Evolutionary conservation across 805 yeast genomes (phyloP), one percentile per base, ranked within the genome.

Genomic region (Teunomyces pallodes): DNA sequence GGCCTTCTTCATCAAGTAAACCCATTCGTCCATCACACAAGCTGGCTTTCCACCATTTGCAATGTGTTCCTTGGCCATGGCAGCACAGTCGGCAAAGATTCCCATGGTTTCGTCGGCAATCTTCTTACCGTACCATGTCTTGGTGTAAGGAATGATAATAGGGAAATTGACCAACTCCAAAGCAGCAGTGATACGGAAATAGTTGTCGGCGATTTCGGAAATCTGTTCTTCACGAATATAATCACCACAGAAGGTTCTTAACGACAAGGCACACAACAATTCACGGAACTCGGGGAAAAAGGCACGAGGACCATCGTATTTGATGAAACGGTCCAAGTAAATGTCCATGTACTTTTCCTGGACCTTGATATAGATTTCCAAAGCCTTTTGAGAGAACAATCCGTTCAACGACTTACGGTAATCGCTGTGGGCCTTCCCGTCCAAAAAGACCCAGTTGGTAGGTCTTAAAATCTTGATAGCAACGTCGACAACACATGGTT

Each of bases 401-500:
- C 96, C 96, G 65, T 94, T 92, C 64, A 94, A 75, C 10, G 94
- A 84, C 66, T 83, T 84, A 71, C 99, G 84, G 72, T 92, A 94
- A 69, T 94, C 99, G 49, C 84, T 82, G 61, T 94, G 99, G 30
- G 84, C 95, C 72, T 90, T 90, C 58, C 99, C 99, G 63, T 94
- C 99, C 61, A 90, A 72, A 67, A 94, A 94, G 32, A 94, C 99
- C 99, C 99, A 94, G 75, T 92, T 94, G 41, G 92, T 78, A 42
- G 98, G 97, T 70, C 98, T 83, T 61, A 94, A 75, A 56, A 94
- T 89, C 71, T 94, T 94, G 54, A 84, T 78, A 16, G 99, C 99
- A 46, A 90, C 98, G 65, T 94, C 99, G 54, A 94, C 99, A 51
- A 94, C 96, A 74, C 99, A 94, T 5, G 99, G 99, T 69, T 90